A percentile compares a stretch with the other conserved stretches of the same genome.
phyloP scores from a whole-genome alignment of 163 green algal genomes.

The Chlorella variabilis region DNA sequence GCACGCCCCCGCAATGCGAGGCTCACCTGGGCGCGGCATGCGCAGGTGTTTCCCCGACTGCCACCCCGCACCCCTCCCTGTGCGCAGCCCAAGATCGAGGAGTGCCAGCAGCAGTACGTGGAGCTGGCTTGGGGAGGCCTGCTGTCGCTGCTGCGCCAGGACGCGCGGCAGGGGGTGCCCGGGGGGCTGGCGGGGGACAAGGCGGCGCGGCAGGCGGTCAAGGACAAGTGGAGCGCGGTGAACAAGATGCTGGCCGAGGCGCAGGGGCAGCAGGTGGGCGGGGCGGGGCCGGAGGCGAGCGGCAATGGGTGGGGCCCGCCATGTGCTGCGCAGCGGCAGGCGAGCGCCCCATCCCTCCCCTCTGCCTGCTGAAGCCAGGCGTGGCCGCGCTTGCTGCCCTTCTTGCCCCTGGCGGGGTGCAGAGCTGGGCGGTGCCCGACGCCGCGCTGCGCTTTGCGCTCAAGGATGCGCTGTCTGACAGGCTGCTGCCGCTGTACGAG shows the following conservation, averaged over 20 bases:
- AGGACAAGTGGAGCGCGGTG: constrained; percentile 26
- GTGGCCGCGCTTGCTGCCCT: not conserved
- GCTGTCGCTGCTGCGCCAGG: constrained; percentile 25
- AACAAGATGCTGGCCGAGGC: constrained; percentile 25
- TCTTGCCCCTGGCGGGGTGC: not conserved
- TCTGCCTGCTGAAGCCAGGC: too few relatives aligned
- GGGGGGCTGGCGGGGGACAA: constrained; percentile 57
- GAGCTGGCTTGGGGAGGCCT: constrained; percentile 18
- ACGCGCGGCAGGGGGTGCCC: constrained; percentile 35
- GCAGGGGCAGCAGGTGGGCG: constrained; percentile 22
- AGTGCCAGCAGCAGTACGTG: constrained; percentile 19
- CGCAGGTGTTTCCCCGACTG: too few relatives aligned
- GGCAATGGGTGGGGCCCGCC: too few relatives aligned
- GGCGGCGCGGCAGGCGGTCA: constrained; percentile 27
- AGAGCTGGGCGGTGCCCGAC: constrained; percentile 75
- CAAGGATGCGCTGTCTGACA: constrained; percentile 59
- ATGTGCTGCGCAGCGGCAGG: too few relatives aligned
- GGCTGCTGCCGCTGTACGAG: constrained; percentile 58
- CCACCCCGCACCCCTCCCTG: not conserved
- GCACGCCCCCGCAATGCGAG: too few relatives aligned
- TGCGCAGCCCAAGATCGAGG: constrained; percentile 12
- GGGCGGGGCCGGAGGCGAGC: too few relatives aligned
- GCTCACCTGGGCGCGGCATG: too few relatives aligned
- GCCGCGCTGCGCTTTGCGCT: constrained; percentile 61
- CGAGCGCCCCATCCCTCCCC: too few relatives aligned